phyloP scores from a whole-genome alignment of 305 asterid genomes.

The Fraxinus xanthoxyloides region DNA sequence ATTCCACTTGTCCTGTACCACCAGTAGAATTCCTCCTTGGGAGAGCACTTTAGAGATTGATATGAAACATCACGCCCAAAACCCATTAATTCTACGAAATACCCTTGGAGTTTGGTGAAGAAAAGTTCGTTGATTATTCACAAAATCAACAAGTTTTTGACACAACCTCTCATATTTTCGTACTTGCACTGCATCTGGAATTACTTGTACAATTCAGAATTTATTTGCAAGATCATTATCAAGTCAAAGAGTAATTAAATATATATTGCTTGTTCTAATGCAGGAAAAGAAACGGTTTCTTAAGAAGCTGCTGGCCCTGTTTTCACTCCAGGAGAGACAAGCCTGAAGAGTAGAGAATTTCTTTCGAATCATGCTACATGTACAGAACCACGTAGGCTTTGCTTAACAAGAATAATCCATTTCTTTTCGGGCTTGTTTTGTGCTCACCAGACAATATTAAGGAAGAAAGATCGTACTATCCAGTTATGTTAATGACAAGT shows the following conservation, averaged over 20 bases:
- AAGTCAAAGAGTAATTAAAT: not conserved
- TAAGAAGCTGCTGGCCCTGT: slow-evolving; percentile 38
- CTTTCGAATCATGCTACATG: not conserved
- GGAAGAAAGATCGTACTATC: not conserved
- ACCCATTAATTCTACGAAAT: not conserved
- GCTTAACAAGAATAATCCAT: no score
- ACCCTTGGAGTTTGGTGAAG: not conserved
- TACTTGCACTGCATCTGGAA: not conserved
- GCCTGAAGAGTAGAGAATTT: slow-evolving; percentile 22
- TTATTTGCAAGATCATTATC: not conserved
- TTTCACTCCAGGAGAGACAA: slow-evolving; percentile 36
- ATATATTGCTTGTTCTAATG: slow-evolving; percentile 18
- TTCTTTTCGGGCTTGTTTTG: not conserved
- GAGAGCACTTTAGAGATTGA: not conserved
- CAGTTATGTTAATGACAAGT: not conserved
- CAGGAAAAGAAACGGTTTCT: slow-evolving; percentile 46
- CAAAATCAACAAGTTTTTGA: not conserved
- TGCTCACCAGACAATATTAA: not conserved
- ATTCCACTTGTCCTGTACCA: not conserved
- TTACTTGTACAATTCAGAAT: not conserved
- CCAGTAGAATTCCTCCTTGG: no score
- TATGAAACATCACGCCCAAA: not conserved
- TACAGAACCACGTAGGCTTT: no score
- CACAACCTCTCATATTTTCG: not conserved
- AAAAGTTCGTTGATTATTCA: not conserved